phyloP scores from a whole-genome alignment of 2,329 filamentous ascomycete species.

The Monilinia laxa region DNA sequence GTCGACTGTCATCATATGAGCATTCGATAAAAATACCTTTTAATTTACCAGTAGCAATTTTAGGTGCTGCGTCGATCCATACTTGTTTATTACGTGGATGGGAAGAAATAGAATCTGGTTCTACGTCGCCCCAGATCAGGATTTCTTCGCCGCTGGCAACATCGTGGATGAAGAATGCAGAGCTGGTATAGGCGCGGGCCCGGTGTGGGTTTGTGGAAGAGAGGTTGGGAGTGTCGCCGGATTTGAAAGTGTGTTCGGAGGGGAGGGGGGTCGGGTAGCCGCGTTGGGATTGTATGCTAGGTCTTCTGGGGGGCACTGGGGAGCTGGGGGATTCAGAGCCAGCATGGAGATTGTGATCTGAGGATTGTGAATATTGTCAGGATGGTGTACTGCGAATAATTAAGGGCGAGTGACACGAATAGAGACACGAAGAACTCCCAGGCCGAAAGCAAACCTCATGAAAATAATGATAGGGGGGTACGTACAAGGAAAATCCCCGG shows the following conservation, averaged over 20 bases:
- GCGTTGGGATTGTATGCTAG: not conserved
- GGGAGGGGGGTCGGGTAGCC: not conserved
- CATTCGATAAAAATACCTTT: conserved; percentile 92
- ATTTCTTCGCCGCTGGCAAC: conserved; percentile 70
- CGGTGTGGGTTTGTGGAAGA: not conserved
- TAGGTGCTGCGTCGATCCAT: conserved; percentile 86
- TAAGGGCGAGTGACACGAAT: not conserved
- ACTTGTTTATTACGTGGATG: conserved; percentile 77
- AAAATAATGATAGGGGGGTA: conserved; percentile 47
- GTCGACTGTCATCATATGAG: conserved; percentile 80
- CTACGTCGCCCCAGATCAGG: conserved; percentile 92
- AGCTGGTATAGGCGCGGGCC: conserved; percentile 76
- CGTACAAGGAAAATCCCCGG: conserved; percentile 64
- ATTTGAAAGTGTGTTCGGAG: too few relatives aligned
- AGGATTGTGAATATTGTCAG: not conserved
- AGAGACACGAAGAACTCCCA: not conserved
- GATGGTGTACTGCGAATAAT: not conserved
- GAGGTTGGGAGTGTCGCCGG: not conserved
- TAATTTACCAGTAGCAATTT: conserved; percentile 70
- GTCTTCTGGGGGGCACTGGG: not conserved
- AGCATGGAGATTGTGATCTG: not conserved
- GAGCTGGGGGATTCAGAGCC: not conserved
- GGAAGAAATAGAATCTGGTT: conserved; percentile 82
- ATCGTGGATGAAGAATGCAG: conserved; percentile 89
- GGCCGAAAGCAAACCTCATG: too few relatives aligned